Evolutionary conservation across 768 basidiomycete species (phyloP).

Genomic region (Guyanaporus albipodus): DNA sequence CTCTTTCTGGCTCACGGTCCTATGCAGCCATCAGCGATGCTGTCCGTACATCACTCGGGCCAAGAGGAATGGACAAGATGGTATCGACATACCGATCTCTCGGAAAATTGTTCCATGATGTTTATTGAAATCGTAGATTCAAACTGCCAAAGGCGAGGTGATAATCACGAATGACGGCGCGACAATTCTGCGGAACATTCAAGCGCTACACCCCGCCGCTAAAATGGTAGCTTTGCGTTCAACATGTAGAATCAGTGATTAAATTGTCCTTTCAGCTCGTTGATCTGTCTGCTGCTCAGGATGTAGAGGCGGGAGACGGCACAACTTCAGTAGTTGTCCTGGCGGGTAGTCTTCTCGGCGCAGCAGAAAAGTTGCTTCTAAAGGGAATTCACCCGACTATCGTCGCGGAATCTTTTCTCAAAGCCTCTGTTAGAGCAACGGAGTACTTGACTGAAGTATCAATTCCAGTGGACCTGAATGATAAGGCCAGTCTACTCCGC

Average conservation of each 20-base stretch:
- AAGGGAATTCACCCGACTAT: constrained; percentile 98
- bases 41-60: constrained; percentile 93
- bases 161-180: constrained; percentile 99
- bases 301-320: constrained; percentile 97
- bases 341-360: constrained; percentile 87
- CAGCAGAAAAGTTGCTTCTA: constrained; percentile 93
- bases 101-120: neutral
- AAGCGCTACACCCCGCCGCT: constrained; percentile 95
- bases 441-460: constrained; percentile 93
- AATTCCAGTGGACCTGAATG: constrained; percentile 85
- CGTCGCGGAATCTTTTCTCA: constrained; percentile 93
- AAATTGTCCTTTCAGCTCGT: constrained; percentile 63
- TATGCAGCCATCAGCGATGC: constrained; percentile 90
- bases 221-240: constrained; percentile 67
- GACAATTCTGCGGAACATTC: constrained; percentile 92
- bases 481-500: constrained; percentile 78
- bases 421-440: constrained; percentile 87
- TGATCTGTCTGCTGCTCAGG: constrained; percentile 96
- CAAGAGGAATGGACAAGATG: constrained; percentile 99
- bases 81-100: constrained; percentile 40
- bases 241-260: neutral
- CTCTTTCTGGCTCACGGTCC: constrained; percentile 4
- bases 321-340: constrained; percentile 97
- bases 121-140: constrained; percentile 57
- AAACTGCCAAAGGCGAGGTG: constrained; percentile 93